Evolutionary conservation across 345 rosid genomes (phyloP).

Genomic region (Adansonia digitata): DNA sequence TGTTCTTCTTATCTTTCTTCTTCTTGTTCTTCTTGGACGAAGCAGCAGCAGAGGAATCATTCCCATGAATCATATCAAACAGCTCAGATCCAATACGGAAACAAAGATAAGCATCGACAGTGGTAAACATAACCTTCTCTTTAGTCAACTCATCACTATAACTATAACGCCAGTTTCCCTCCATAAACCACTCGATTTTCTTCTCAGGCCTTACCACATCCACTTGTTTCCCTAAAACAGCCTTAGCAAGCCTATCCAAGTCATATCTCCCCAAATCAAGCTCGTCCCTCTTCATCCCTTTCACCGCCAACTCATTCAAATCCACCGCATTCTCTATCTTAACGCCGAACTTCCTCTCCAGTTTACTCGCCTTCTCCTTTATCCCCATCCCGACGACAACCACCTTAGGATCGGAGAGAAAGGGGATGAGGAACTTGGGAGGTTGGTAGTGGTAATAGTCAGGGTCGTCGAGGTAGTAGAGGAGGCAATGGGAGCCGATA

Average conservation of each 20-base stretch:
- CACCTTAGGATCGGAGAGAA: neutral
- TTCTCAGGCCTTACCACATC: neutral
- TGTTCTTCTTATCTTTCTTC: neutral
- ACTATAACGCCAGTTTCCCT: neutral
- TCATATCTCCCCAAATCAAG: neutral
- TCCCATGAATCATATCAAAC: neutral
- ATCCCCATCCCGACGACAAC: neutral
- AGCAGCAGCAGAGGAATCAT: neutral
- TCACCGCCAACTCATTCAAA: conserved; percentile 1
- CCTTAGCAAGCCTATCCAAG: neutral
- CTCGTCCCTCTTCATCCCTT: neutral
- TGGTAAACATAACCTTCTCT: neutral
- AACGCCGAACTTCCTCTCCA: neutral
- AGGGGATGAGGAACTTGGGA: neutral
- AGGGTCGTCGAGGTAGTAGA: neutral
- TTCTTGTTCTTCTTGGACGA: neutral
- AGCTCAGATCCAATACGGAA: neutral
- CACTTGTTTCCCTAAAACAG: neutral
- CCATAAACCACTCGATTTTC: neutral
- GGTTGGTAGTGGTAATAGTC: neutral
- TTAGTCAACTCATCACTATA: neutral
- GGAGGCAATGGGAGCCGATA: neutral
- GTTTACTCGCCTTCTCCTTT: neutral
- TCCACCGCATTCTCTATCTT: neutral
- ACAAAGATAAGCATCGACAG: neutral